Conservation (phyloP, 371 early-diverging fungal species). For the Syncephalastrum monosporum region DNA sequence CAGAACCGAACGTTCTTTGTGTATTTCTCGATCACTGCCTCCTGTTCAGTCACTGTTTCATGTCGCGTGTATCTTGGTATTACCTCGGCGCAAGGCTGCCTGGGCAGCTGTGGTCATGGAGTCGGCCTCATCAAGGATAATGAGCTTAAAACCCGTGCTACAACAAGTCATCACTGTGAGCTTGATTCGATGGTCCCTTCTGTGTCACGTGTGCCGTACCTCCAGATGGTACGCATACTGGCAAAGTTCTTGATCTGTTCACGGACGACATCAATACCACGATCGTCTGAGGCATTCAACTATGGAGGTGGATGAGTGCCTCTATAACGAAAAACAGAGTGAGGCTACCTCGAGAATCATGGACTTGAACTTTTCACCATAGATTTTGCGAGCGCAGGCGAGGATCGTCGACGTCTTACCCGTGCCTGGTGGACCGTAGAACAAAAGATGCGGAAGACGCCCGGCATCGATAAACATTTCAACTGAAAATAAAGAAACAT, state of each 20-base stretch:
- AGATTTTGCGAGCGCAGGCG: conserved; percentile 87
- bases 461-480: conserved; percentile 85
- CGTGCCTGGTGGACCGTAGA: conserved; percentile 99
- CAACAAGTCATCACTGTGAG: not conserved
- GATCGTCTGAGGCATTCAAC: conserved; percentile 99
- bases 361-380: conserved; percentile 73
- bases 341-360: conserved; percentile 84
- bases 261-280: conserved; percentile 99
- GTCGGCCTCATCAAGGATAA: conserved; percentile 99
- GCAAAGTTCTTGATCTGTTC: conserved; percentile 99
- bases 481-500: conserved; percentile 43
- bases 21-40: conserved; percentile 95
- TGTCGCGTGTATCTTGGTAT: not conserved
- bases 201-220: conserved; percentile 19
- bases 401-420: conserved; percentile 98
- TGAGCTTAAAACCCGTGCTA: conserved; percentile 86
- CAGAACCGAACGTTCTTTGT: conserved; percentile 97
- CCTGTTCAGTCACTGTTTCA: too few species aligned
- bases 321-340: not conserved
- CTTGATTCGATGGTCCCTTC: not conserved
- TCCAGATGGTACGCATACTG: conserved; percentile 86
- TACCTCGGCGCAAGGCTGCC: conserved; percentile 92
- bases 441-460: conserved; percentile 96
- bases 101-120: conserved; percentile 98
- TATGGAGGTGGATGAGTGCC: conserved; percentile 23